Conservation (phyloP, 768 basidiomycete genomes). For the Collybiopsis luxurians region DNA sequence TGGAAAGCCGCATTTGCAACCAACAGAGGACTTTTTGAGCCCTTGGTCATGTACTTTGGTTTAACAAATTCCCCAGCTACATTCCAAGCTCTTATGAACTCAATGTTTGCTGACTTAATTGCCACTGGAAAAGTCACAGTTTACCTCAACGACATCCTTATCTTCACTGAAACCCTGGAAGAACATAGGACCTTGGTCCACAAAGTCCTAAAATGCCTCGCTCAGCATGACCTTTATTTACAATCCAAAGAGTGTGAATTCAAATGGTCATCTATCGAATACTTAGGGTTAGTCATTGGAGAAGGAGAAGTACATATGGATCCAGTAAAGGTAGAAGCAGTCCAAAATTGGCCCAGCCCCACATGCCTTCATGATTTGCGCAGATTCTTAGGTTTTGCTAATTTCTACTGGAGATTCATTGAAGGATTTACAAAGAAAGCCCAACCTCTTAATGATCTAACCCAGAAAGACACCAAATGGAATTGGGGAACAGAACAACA, state of each 20-base stretch:
- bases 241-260: slow-evolving; percentile 27
- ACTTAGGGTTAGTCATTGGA: slow-evolving; percentile 14
- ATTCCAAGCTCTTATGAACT: slow-evolving; percentile 30
- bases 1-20: slow-evolving; percentile 43
- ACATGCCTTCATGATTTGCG: slow-evolving; percentile 28
- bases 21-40: slow-evolving; percentile 35
- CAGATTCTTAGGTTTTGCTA: slow-evolving; percentile 41
- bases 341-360: slow-evolving; percentile 35
- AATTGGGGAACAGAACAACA: slow-evolving; percentile 13
- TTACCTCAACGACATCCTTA: slow-evolving; percentile 30
- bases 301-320: slow-evolving; percentile 27
- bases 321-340: slow-evolving; percentile 32
- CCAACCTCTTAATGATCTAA: slow-evolving; percentile 25
- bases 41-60: slow-evolving; percentile 40
- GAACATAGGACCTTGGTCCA: slow-evolving; percentile 11
- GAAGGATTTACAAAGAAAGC: slow-evolving; percentile 28
- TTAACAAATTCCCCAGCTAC: slow-evolving; percentile 29
- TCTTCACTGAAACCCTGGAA: slow-evolving; percentile 12
- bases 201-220: slow-evolving; percentile 16
- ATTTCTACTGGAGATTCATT: slow-evolving; percentile 45
- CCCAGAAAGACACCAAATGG: slow-evolving; percentile 20
- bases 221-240: slow-evolving; percentile 17
- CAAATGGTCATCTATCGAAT: slow-evolving; percentile 8
- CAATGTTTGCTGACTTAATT: slow-evolving; percentile 28
- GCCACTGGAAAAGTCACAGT: slow-evolving; percentile 21